phyloP scores from a whole-genome alignment of 108 stramenopile genomes.

The Bacterosira constricta region DNA sequence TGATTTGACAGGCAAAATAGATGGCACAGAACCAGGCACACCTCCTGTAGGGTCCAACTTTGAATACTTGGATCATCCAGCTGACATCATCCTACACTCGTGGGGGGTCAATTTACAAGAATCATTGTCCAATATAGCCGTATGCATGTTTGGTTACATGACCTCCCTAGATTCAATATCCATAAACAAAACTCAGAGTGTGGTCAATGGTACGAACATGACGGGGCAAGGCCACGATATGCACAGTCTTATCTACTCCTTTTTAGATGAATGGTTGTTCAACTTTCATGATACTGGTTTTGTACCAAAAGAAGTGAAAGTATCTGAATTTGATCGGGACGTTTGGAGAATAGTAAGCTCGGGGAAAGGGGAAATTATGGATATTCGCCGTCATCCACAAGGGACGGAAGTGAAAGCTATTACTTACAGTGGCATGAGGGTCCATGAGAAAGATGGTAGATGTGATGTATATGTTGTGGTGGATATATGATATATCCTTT shows the following conservation, averaged over 20 bases:
- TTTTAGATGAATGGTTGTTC: constrained; percentile 78
- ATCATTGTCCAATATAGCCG: constrained; percentile 48
- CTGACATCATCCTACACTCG: constrained; percentile 79
- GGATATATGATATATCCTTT: constrained; percentile 35
- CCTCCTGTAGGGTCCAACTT: constrained; percentile 25
- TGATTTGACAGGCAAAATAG: not conserved
- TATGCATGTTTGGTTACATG: constrained; percentile 80
- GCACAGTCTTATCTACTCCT: constrained; percentile 54
- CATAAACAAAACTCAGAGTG: constrained; percentile 19
- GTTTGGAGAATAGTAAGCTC: constrained; percentile 24
- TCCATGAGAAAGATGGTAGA: constrained; percentile 30
- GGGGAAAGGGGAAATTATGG: constrained; percentile 36
- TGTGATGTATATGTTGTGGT: constrained; percentile 53
- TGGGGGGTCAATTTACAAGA: constrained; percentile 57
- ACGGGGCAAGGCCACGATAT: constrained; percentile 56
- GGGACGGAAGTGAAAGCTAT: constrained; percentile 85
- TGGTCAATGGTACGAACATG: constrained; percentile 2
- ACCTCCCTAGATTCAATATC: constrained; percentile 56
- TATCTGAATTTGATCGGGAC: constrained; percentile 10
- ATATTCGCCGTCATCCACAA: constrained; percentile 65
- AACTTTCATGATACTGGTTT: constrained; percentile 59
- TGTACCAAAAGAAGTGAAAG: constrained; percentile 35
- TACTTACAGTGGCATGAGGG: constrained; percentile 78
- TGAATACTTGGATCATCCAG: constrained; percentile 81
- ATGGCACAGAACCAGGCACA: constrained; percentile 13